Percentiles rank a stretch among this genome's conserved stretches.
Evolutionary conservation across 495 filamentous ascomycete species (phyloP).

Genomic region (Saxophila tyrrhenica): DNA sequence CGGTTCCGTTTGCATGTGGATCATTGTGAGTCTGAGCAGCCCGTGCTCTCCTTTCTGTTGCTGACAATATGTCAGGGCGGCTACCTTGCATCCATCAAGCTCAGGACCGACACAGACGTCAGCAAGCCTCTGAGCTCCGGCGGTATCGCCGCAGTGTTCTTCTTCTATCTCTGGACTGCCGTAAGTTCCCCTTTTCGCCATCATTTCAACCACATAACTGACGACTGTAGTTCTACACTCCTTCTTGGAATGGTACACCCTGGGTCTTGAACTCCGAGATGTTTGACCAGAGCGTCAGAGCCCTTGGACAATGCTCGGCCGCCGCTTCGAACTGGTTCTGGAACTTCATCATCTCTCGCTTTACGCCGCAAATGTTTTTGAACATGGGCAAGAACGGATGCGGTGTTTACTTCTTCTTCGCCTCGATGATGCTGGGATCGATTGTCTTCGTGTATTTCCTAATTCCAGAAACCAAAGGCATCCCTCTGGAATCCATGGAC

Average conservation of each 20-base stretch:
- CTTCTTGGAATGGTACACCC: constrained; percentile 56
- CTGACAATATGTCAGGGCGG: constrained; percentile 8
- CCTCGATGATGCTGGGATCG: constrained; percentile 54
- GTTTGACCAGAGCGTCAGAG: constrained; percentile 26
- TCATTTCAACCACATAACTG: too few relatives aligned
- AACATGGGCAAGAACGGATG: constrained; percentile 43
- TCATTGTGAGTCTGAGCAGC: constrained; percentile 27
- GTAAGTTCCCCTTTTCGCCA: too few relatives aligned
- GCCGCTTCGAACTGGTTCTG: constrained; percentile 60
- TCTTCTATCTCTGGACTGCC: constrained; percentile 71
- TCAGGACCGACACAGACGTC: constrained; percentile 29
- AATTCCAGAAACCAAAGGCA: constrained; percentile 29
- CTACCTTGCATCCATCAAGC: constrained; percentile 38
- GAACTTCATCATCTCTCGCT: constrained; percentile 63
- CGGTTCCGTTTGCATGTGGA: constrained; percentile 47
- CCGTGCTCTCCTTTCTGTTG: background rate
- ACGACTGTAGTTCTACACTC: constrained; percentile 47
- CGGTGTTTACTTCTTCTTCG: constrained; percentile 73
- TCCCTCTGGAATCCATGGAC: constrained; percentile 32
- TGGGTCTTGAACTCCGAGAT: constrained; percentile 31
- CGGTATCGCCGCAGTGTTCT: constrained; percentile 61
- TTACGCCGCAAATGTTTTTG: constrained; percentile 66
- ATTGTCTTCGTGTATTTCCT: constrained; percentile 48
- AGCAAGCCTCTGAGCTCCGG: constrained; percentile 35
- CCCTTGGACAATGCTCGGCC: constrained; percentile 56